These are phyloP conservation scores for Dryas alaskensis DNA, from an alignment of 306 rosid genomes.

Conservation along the genomic window DNA sequence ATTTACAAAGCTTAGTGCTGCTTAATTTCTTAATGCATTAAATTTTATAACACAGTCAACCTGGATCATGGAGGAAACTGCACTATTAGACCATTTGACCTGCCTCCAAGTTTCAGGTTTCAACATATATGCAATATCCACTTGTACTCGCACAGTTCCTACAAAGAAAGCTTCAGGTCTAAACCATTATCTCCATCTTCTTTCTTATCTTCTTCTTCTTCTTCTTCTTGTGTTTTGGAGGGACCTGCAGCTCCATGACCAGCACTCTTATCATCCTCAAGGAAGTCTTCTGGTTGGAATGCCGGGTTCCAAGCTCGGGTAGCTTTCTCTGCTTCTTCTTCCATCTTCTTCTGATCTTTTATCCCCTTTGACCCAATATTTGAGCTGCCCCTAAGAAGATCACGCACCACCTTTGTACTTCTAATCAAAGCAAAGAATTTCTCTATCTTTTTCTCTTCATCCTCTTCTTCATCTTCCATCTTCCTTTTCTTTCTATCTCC, in stretches of 20 bases:
- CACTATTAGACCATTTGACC: neutral
- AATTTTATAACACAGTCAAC: neutral
- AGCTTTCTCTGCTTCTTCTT: neutral
- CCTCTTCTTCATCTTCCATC: constrained; percentile 33
- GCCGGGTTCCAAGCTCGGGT: constrained; percentile 57
- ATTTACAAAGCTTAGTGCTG: neutral
- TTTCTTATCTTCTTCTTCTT: neutral
- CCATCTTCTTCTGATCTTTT: neutral
- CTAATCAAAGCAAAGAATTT: constrained; percentile 66
- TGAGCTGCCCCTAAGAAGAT: constrained; percentile 26
- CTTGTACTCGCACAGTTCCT: constrained; percentile 4
- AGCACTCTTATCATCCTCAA: constrained; percentile 25
- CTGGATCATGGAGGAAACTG: neutral
- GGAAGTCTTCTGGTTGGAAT: constrained; percentile 76
- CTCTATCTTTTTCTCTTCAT: constrained; percentile 61
- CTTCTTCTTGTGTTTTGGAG: constrained; percentile 23
- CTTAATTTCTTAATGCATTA: neutral
- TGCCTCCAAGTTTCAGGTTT: constrained; percentile 1
- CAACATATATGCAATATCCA: neutral
- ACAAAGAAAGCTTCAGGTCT: constrained; percentile 74
- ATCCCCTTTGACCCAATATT: constrained; percentile 15
- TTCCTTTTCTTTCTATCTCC: constrained; percentile 62
- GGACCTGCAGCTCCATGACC: constrained; percentile 18
- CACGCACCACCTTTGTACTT: constrained; percentile 52
- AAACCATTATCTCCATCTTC: constrained; percentile 30